Base-by-base conservation (phyloP, 768 basidiomycete species). In the Roridomyces roridus region DNA sequence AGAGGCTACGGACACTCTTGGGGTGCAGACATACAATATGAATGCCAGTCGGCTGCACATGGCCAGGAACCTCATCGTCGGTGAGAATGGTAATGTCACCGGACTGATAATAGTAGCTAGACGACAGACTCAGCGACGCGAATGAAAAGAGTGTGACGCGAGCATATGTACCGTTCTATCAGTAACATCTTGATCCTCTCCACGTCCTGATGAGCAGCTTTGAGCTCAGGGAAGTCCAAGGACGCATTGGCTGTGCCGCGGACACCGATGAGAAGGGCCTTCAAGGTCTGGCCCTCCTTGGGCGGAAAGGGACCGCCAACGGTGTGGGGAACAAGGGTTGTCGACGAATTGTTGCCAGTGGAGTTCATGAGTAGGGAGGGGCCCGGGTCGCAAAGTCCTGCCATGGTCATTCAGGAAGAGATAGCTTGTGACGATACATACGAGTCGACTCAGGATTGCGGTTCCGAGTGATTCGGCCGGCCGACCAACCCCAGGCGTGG, bases 291-390 rank as follows among this genome's bases (percentile, higher is more conserved):
- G 31, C 31, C 4, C 10, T 34, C 31, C 31, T n/a, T n/a, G n/a
- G n/a, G n/a, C n/a, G n/a, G n/a, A n/a, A n/a, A n/a, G n/a, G n/a
- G n/a, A n/a, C n/a, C n/a, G n/a, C n/a, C n/a, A n/a, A n/a, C n/a
- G n/a, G n/a, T n/a, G n/a, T 98, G 70, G 92, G 96, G 68, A 95
- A 96, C 76, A 92, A 92, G 76, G 94, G n/a, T n/a, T n/a, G n/a
- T n/a, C n/a, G n/a, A n/a, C n/a, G n/a, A n/a, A n/a, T n/a, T n/a
- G n/a, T n/a, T n/a, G n/a, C n/a, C n/a, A n/a, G n/a, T n/a, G n/a
- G n/a, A n/a, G n/a, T n/a, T n/a, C n/a, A n/a, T n/a, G n/a, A n/a
- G n/a, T n/a, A n/a, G n/a, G n/a, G n/a, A n/a, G n/a, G n/a, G n/a
- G n/a, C n/a, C n/a, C n/a, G n/a, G n/a, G n/a, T n/a, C n/a, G n/a